Evolutionary conservation across 495 filamentous ascomycete species (phyloP).

Genomic region (Aspergillus cristatus): DNA sequence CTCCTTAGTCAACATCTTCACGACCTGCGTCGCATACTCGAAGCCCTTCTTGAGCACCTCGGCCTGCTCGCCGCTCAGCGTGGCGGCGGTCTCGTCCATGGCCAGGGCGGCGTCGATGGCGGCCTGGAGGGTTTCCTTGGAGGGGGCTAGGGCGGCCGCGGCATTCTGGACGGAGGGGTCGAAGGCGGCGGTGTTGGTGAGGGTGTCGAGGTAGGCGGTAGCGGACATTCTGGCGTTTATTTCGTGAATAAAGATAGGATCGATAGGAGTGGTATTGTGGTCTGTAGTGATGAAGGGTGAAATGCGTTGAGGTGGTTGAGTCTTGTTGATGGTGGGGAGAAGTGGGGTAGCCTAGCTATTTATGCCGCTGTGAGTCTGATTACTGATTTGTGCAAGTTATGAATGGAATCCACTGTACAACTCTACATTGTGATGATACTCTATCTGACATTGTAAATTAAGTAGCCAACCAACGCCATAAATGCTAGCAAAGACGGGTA

Average conservation of each 20-base stretch:
- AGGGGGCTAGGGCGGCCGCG: conserved; percentile 17
- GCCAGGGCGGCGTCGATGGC: conserved; percentile 21
- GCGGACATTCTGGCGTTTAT: conserved; percentile 22
- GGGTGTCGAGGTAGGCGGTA: conserved; percentile 21
- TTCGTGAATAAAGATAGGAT: conserved; percentile 1
- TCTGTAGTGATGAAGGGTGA: background rate
- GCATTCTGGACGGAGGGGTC: conserved; percentile 20
- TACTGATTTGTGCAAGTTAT: too few species aligned
- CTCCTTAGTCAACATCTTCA: conserved; percentile 47
- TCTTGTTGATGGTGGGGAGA: background rate
- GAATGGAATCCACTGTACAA: too few species aligned
- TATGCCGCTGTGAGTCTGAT: background rate
- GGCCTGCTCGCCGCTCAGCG: conserved; percentile 13
- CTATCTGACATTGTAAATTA: too few species aligned
- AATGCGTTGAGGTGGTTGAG: conserved; percentile 2
- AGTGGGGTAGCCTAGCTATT: too few species aligned
- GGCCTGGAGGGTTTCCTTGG: conserved; percentile 20
- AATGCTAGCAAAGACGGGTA: too few species aligned
- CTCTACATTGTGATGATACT: too few species aligned
- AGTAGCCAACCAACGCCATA: conserved; percentile 6
- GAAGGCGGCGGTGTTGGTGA: conserved; percentile 25
- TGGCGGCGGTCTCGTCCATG: conserved; percentile 7
- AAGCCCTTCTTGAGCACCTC: conserved; percentile 27
- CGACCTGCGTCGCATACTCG: conserved; percentile 41
- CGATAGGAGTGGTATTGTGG: conserved; percentile 9